These are phyloP conservation scores for Aspergillus wentii DNA, from an alignment of 495 filamentous ascomycete species.

Conservation along the genomic window DNA sequence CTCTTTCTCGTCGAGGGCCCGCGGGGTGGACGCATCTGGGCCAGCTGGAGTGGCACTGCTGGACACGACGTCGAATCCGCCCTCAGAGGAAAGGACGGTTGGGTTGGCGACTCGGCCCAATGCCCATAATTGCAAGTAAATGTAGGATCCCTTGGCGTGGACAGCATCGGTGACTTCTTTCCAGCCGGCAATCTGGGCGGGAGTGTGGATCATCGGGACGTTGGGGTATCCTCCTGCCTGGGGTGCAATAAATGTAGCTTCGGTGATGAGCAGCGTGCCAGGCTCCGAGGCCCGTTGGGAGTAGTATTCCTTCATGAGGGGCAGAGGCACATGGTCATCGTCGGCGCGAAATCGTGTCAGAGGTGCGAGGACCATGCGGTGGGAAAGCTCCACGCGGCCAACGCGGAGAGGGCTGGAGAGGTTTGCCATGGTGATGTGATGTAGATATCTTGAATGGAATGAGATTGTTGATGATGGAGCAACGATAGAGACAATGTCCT, in stretches of 20 bases:
- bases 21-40: no score
- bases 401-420: constrained; percentile 49
- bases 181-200: constrained; percentile 58
- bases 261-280: constrained; percentile 49
- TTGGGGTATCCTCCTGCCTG: constrained; percentile 42
- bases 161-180: constrained; percentile 55
- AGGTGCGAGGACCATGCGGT: constrained; percentile 48
- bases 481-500: no score
- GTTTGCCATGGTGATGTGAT: constrained; percentile 2
- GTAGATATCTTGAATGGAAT: no score
- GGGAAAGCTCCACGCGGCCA: constrained; percentile 33
- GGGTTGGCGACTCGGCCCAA: constrained; percentile 52
- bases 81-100: constrained; percentile 31
- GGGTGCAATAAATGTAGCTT: constrained; percentile 60
- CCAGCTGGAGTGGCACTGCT: constrained; percentile 42
- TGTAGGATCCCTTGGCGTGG: constrained; percentile 54
- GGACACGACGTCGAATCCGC: constrained; percentile 2
- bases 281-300: constrained; percentile 43
- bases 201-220: constrained; percentile 57
- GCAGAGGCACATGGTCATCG: constrained; percentile 27
- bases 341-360: constrained; percentile 44
- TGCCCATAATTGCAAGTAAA: constrained; percentile 63
- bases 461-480: no score
- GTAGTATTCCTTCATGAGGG: constrained; percentile 46
- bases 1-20: constrained; percentile 47